Conservation (phyloP, 805 yeast genomes). For the Kazachstania martiniae region DNA sequence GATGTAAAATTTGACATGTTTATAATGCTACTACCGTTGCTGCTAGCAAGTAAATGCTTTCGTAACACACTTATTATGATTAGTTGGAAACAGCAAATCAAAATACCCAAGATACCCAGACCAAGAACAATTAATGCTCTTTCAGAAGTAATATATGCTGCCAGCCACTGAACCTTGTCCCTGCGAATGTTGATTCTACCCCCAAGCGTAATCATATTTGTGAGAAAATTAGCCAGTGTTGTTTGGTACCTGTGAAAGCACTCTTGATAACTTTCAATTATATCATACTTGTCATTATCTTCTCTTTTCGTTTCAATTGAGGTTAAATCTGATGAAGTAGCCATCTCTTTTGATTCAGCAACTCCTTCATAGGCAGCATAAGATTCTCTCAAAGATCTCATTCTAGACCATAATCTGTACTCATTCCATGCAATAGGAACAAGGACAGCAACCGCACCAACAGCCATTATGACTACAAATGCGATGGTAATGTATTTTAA, state of each 20-base stretch:
- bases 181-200: conserved; percentile 1
- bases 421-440: conserved; percentile 38
- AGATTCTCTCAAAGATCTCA: conserved; percentile 26
- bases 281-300: conserved; percentile 4
- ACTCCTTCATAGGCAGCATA: neutral
- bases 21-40: neutral
- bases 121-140: conserved; percentile 40
- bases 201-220: conserved; percentile 1
- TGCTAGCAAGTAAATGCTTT: conserved; percentile 1
- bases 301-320: neutral
- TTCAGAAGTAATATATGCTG: conserved; percentile 38
- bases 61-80: conserved; percentile 29
- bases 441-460: conserved; percentile 34
- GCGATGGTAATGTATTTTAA: conserved; percentile 31
- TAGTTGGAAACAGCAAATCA: conserved; percentile 44
- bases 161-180: conserved; percentile 28
- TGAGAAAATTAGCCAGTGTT: conserved; percentile 5
- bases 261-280: conserved; percentile 12
- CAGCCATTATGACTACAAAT: conserved; percentile 30
- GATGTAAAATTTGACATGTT: conserved; percentile 1
- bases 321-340: neutral
- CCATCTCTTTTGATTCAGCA: neutral
- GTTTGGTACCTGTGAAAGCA: conserved; percentile 16
- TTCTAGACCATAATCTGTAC: conserved; percentile 36
- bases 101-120: conserved; percentile 47